phyloP scores from a whole-genome alignment of 495 filamentous ascomycete genomes.

The Podospora fimiseda region DNA sequence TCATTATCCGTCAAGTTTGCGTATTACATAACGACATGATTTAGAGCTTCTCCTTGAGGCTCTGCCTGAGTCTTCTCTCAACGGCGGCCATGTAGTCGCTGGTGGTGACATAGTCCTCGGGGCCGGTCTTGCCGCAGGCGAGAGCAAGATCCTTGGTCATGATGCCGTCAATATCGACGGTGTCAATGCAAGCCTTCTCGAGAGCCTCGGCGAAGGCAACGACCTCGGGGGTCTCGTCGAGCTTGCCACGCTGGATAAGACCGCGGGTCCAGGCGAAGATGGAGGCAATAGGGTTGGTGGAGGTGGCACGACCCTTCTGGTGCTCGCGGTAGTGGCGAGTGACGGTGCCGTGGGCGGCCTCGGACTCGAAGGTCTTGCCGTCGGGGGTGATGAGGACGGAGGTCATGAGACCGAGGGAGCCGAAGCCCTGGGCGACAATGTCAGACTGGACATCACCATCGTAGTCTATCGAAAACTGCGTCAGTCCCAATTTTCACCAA shows the following conservation, averaged over 20 bases:
- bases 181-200: constrained; percentile 90
- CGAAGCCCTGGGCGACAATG: constrained; percentile 96
- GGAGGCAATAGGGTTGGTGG: constrained; percentile 96
- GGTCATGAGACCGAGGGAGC: constrained; percentile 96
- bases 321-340: constrained; percentile 98
- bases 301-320: constrained; percentile 94
- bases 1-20: no score
- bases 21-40: not conserved
- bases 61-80: constrained; percentile 70
- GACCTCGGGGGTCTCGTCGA: constrained; percentile 84
- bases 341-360: constrained; percentile 97
- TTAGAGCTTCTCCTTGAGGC: constrained; percentile 49
- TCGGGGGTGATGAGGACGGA: constrained; percentile 92
- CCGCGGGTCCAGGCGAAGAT: constrained; percentile 99
- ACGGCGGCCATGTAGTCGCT: constrained; percentile 82
- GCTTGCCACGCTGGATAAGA: constrained; percentile 81
- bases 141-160: constrained; percentile 99
- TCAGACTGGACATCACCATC: constrained; percentile 99
- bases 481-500: not conserved
- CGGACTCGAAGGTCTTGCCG: constrained; percentile 91
- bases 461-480: constrained; percentile 61
- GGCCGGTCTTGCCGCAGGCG: constrained; percentile 75
- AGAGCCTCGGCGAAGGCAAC: constrained; percentile 83
- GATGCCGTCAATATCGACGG: constrained; percentile 85
- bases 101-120: constrained; percentile 82